These are phyloP conservation scores for Hanseniaspora meyeri DNA, from an alignment of 805 yeast species.

Conservation along the genomic window DNA sequence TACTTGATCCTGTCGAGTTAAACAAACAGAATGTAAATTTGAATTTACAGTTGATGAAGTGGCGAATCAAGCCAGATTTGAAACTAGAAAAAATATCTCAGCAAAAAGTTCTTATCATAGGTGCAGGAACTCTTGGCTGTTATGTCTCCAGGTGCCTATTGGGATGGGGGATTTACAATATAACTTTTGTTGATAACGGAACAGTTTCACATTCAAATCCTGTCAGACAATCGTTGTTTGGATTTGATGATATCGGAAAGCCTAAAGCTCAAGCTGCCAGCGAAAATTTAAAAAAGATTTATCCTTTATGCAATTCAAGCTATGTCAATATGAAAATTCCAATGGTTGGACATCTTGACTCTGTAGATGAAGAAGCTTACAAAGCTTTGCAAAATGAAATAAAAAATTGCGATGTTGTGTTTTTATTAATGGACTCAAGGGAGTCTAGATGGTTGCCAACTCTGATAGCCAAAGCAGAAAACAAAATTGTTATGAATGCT, in stretches of 20 bases:
- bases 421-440: slow-evolving; percentile 81
- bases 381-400: slow-evolving; percentile 42
- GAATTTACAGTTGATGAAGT: slow-evolving; percentile 84
- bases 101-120: slow-evolving; percentile 64
- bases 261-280: slow-evolving; percentile 77
- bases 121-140: slow-evolving; percentile 93
- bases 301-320: slow-evolving; percentile 57
- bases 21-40: slow-evolving; percentile 89
- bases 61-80: slow-evolving; percentile 82
- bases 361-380: slow-evolving; percentile 44
- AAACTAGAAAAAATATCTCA: slow-evolving; percentile 52
- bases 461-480: slow-evolving; percentile 51
- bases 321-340: slow-evolving; percentile 72
- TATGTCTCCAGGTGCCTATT: slow-evolving; percentile 74
- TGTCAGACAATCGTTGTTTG: slow-evolving; percentile 81
- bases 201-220: slow-evolving; percentile 86
- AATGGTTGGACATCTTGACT: slow-evolving; percentile 87
- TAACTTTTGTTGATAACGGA: slow-evolving; percentile 85
- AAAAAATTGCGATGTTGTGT: slow-evolving; percentile 60
- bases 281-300: slow-evolving; percentile 51
- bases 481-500: slow-evolving; percentile 73
- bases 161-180: slow-evolving; percentile 87
- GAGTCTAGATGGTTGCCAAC: slow-evolving; percentile 98
- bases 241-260: slow-evolving; percentile 72
- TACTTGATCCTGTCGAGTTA: slow-evolving; percentile 67